These are phyloP conservation scores for Trichoderma atrobrunneum DNA, from an alignment of 2,329 filamentous ascomycete species.

Conservation along the genomic window DNA sequence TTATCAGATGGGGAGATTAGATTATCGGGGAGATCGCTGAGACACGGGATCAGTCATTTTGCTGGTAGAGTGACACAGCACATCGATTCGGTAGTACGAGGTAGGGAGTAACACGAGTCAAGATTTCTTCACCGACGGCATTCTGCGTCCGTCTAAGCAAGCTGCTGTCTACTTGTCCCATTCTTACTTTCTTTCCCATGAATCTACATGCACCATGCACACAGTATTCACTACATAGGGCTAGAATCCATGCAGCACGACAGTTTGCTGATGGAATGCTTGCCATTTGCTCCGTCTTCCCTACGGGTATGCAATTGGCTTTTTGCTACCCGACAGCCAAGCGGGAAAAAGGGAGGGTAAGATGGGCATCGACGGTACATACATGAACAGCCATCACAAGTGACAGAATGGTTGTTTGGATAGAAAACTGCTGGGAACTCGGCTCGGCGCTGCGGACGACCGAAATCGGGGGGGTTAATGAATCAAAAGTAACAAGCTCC, in stretches of 20 bases:
- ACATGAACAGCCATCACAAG: neutral
- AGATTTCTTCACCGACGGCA: neutral
- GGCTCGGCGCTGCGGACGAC: neutral
- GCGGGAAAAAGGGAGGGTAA: neutral
- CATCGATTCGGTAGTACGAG: neutral
- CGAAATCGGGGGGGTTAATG: neutral
- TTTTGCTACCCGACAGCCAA: neutral
- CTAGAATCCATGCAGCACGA: neutral
- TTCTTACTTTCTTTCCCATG: neutral
- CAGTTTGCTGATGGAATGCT: neutral
- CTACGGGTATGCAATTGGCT: neutral
- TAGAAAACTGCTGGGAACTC: neutral
- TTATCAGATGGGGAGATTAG: slow-evolving; percentile 17
- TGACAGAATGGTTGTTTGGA: neutral
- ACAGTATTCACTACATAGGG: neutral
- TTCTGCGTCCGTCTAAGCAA: neutral
- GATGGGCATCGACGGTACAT: neutral
- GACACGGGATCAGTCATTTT: neutral
- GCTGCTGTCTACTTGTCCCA: neutral
- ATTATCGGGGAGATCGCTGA: neutral
- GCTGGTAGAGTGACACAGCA: neutral
- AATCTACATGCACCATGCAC: neutral
- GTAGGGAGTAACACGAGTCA: neutral
- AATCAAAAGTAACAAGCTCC: neutral
- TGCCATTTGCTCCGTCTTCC: neutral